Base-by-base conservation (phyloP, 805 yeast species). In the Metschnikowia noctiluminum region DNA sequence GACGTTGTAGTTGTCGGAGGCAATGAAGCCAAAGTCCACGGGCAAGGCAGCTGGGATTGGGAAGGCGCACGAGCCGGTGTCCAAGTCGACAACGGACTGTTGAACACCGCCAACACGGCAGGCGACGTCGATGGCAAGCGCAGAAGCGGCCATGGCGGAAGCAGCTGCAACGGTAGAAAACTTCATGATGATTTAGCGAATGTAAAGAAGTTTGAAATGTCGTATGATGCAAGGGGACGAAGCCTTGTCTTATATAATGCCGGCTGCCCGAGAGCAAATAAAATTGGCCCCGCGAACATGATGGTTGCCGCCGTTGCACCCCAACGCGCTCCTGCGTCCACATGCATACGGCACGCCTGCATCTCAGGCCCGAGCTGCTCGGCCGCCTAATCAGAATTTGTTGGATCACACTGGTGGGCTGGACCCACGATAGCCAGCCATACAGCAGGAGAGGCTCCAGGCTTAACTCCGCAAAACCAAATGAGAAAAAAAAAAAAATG, bases 21-120 rank as follows among this genome's bases (percentile, higher is more conserved):
- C 58, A 16, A 32, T 52, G 58, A 56, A 70, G 35, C 56, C 55
- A 55, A 68, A 70, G 31, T 39, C 32, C 15, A 53, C 59, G 37
- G 73, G 69, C 42, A 53, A 63, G 28, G 42, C 7, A 2, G 54
- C 43, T 50, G 73, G 74, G 43, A 71, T 51, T 21, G 65, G 52
- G 67, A 71, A 70, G 40, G 69, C 64, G 62, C 77, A 71, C 7
- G 48, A 48, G 50, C 74, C 77, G 38, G 76, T 64, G 48, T 64
- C 75, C 54, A 64, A 64, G 60, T 69, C 74, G 35, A 71, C 77
- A 37, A 62, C 61, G 26, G 70, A 68, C 38, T 61, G 63, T 36
- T 59, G 47, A 30, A 34, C 59, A 52, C 74, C 75, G 53, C 65
- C 56, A 38, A 69, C 69, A 38, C 62, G 54, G 61, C 77, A 71